phyloP scores from a whole-genome alignment of 202 grass and related monocot species.

The Brachypodium distachyon region DNA sequence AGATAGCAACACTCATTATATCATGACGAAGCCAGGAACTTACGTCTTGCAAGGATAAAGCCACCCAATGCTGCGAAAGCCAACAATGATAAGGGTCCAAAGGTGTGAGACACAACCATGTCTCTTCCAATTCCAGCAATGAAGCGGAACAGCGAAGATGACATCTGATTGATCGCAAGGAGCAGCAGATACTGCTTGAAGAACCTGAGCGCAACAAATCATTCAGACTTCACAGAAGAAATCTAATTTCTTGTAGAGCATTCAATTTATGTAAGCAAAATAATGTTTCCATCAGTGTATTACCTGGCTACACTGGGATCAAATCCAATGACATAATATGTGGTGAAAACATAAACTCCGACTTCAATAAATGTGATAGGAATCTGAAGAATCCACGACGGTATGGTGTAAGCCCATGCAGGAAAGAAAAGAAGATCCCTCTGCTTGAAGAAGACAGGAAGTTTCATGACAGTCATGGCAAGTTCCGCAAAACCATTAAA shows the following conservation, averaged over 20 bases:
- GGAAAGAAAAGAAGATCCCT: constrained; percentile 92
- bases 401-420: constrained; percentile 86
- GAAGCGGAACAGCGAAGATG: constrained; percentile 65
- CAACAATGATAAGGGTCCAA: constrained; percentile 70
- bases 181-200: constrained; percentile 92
- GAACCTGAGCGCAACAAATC: constrained; percentile 46
- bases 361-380: constrained; percentile 90
- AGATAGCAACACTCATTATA: not conserved
- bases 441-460: constrained; percentile 97
- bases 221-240: constrained; percentile 10
- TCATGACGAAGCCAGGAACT: constrained; percentile 6
- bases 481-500: constrained; percentile 83
- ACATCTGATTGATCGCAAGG: constrained; percentile 81
- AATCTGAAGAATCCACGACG: constrained; percentile 84
- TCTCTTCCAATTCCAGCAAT: constrained; percentile 72
- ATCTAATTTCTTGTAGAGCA: constrained; percentile 3
- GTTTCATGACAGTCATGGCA: constrained; percentile 64
- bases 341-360: constrained; percentile 62
- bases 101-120: constrained; percentile 91
- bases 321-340: constrained; percentile 90
- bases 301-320: constrained; percentile 80
- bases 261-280: not conserved
- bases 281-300: not conserved
- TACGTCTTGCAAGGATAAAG: constrained; percentile 81
- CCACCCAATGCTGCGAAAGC: constrained; percentile 57